Evolutionary conservation across 305 asterid species (phyloP).

Genomic region (Stenogyne calaminthoides): DNA sequence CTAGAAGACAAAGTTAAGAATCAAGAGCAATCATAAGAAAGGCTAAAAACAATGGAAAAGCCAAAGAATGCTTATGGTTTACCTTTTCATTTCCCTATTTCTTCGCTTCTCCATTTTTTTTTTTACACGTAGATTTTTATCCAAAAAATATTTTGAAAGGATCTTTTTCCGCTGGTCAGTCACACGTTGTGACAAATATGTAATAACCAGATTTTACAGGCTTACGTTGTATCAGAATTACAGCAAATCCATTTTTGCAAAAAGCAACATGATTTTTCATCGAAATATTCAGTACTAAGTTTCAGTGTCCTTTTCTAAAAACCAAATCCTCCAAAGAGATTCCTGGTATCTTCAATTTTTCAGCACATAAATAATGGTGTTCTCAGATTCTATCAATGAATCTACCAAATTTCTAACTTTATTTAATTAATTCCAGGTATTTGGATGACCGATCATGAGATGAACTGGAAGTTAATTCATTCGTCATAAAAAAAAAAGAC

Average conservation of each 20-base stretch:
- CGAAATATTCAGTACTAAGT: not conserved
- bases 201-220: not conserved
- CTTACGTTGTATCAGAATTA: not conserved
- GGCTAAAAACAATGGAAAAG: constrained; percentile 8
- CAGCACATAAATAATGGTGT: not conserved
- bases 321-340: not conserved
- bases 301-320: too few relatives aligned
- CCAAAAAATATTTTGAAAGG: not conserved
- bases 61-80: constrained; percentile 4
- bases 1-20: constrained; percentile 23
- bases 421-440: not conserved
- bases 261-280: constrained; percentile 9
- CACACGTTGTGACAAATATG: not conserved
- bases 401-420: not conserved
- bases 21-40: constrained; percentile 23
- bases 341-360: not conserved
- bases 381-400: not conserved
- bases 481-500: not conserved
- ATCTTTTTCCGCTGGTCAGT: not conserved
- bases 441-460: not conserved
- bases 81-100: not conserved
- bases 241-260: constrained; percentile 1
- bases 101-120: not conserved
- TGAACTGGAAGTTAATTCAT: not conserved
- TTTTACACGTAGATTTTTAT: not conserved